Evolutionary conservation across 148 eudicot genomes (phyloP).

Genomic region (Camellia granthamiana): DNA sequence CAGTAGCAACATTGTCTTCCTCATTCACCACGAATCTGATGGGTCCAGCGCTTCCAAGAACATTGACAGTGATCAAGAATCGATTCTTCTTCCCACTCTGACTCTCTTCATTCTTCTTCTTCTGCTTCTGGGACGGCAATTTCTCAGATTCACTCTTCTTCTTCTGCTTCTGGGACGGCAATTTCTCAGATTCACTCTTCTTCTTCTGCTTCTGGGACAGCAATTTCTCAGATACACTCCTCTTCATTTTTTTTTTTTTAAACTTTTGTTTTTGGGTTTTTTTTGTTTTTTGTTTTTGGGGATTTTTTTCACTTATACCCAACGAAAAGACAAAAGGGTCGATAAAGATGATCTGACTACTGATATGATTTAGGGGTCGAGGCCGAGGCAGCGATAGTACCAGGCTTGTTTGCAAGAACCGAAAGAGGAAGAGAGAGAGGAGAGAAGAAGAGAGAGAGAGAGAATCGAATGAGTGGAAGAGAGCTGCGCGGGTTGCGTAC

Average conservation of each 20-base stretch:
- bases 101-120: conserved; percentile 15
- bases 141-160: conserved; percentile 13
- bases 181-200: conserved; percentile 12
- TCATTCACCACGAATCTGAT: conserved; percentile 64
- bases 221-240: conserved; percentile 22
- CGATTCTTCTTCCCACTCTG: conserved; percentile 39
- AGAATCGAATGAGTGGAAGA: neutral
- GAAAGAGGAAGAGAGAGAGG: conserved; percentile 29
- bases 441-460: conserved; percentile 10
- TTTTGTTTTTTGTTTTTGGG: neutral
- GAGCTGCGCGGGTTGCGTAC: conserved; percentile 8
- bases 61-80: conserved; percentile 57
- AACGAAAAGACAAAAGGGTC: neutral
- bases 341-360: neutral
- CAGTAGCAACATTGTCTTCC: conserved; percentile 39
- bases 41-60: conserved; percentile 69
- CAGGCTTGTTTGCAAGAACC: conserved; percentile 59
- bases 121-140: conserved; percentile 40
- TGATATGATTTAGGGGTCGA: conserved; percentile 26
- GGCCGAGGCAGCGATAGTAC: conserved; percentile 57
- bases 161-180: conserved; percentile 42
- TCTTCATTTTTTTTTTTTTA: neutral
- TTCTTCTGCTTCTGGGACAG: conserved; percentile 39
- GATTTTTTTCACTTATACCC: neutral
- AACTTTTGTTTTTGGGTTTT: neutral